Base-by-base conservation (phyloP, 495 filamentous ascomycete genomes). In the Xylaria venustula region DNA sequence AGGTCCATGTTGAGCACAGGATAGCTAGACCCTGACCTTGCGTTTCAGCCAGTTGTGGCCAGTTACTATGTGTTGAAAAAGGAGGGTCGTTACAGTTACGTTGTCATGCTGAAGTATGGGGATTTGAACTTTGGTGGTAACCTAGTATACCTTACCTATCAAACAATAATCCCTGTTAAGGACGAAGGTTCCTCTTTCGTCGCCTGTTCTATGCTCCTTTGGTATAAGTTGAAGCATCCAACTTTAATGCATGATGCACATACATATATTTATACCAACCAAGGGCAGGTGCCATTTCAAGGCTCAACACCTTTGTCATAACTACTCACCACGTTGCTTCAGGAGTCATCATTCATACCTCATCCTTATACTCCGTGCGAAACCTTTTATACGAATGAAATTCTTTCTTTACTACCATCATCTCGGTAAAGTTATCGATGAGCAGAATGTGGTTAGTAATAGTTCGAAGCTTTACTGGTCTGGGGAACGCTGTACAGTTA, bases 41-140 rank as follows among this genome's bases (percentile, higher is more conserved):
- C 47, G 57, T 60, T 30, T 60, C 47, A 60, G 57, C 57, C 57
- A 52, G 57, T 52, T n/a, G 40, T 37, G 12, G 57, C 40, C 47
- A 52, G 30, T 36, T 45, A 11, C 30, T 34, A 34, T n/a, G n/a
- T n/a, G 30, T 34, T 34, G 30, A 5, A 45, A 25, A 6, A 28
- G 37, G 20, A 12, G 53, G 47, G 12, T 26, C 37, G 56, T 51
- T 51, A 41, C 56, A 45, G 42, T 37, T 41, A 36, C n/a, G 37
- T 45, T 36, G 57, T 41, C 15, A 22, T 45, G 32, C 57, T 36
- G 40, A 36, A 28, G 17, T 30, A 26, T 46, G 42, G 40, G 26
- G 19, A 51, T 28, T 12, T 19, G 20, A 15, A 45, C 17, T 19
- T n/a, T 8, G 15, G 15, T 40, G 37, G n/a, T 46, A 17, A 46